phyloP scores from a whole-genome alignment of 768 basidiomycete genomes.

The Mycena albidolilacea region DNA sequence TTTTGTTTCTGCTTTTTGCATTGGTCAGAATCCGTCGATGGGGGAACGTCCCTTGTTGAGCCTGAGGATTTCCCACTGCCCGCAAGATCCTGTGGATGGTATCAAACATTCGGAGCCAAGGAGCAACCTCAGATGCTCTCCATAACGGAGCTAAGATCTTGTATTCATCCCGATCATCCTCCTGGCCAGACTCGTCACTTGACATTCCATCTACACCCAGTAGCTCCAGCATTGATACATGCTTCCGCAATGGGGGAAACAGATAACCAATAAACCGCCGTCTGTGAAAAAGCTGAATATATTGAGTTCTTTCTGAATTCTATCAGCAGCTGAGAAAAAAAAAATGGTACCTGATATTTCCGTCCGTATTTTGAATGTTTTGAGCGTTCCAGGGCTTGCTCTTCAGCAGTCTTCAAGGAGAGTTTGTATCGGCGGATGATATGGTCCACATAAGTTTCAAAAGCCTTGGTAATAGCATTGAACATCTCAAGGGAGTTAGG shows the following conservation, averaged over 20 bases:
- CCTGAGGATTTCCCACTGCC: neutral
- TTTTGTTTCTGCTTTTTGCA: constrained; percentile 18
- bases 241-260: constrained; percentile 28
- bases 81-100: constrained; percentile 30
- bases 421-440: constrained; percentile 15
- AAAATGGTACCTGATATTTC: constrained; percentile 16
- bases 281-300: constrained; percentile 24
- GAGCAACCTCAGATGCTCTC: constrained; percentile 34
- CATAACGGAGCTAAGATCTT: constrained; percentile 33
- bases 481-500: constrained; percentile 2
- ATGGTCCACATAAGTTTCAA: constrained; percentile 2
- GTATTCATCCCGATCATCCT: neutral
- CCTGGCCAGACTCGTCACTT: constrained; percentile 43
- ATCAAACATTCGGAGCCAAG: constrained; percentile 42
- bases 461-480: constrained; percentile 2
- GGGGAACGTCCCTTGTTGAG: constrained; percentile 33
- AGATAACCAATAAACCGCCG: constrained; percentile 22
- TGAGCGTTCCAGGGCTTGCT: neutral
- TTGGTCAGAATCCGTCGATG: neutral
- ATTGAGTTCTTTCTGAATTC: neutral
- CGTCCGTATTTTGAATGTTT: neutral
- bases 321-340: neutral
- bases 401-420: neutral
- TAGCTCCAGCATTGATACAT: constrained; percentile 37
- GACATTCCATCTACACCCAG: constrained; percentile 46